phyloP scores from a whole-genome alignment of 352 stramenopile genomes.

The Phytophthora brassicae region DNA sequence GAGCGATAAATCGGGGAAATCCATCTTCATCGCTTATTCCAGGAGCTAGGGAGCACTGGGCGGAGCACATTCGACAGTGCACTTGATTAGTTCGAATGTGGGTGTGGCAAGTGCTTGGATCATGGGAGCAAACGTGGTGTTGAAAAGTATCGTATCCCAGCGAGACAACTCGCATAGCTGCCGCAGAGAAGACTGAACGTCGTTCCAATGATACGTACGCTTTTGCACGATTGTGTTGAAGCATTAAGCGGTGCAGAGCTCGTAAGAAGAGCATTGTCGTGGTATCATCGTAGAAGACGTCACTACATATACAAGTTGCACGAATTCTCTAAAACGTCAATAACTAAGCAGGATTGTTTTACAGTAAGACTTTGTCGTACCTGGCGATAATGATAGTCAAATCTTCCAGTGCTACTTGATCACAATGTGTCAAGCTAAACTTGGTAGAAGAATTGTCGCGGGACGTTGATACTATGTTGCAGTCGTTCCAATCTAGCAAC shows the following conservation, averaged over 20 bases:
- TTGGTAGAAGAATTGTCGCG: neutral
- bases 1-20: constrained; percentile 36
- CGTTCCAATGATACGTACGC: constrained; percentile 46
- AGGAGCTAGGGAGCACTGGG: neutral
- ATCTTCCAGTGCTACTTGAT: constrained; percentile 17
- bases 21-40: neutral
- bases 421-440: constrained; percentile 33
- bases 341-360: neutral
- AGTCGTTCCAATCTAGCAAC: constrained; percentile 14
- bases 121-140: constrained; percentile 41
- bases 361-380: constrained; percentile 17
- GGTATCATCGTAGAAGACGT: constrained; percentile 71
- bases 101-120: constrained; percentile 20
- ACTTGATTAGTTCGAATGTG: constrained; percentile 31
- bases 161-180: constrained; percentile 46
- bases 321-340: too few relatives aligned
- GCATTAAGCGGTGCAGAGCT: constrained; percentile 43
- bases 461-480: neutral
- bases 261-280: constrained; percentile 44
- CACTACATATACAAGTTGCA: constrained; percentile 30
- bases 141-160: constrained; percentile 63
- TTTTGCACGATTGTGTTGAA: constrained; percentile 19
- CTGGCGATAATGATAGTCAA: constrained; percentile 37
- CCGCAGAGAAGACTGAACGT: constrained; percentile 59
- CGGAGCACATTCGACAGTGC: constrained; percentile 20